Percentiles rank a stretch among this genome's conserved stretches.
Evolutionary conservation across 2,329 filamentous ascomycete genomes (phyloP).

Genomic region (Trichoderma citrinoviride): DNA sequence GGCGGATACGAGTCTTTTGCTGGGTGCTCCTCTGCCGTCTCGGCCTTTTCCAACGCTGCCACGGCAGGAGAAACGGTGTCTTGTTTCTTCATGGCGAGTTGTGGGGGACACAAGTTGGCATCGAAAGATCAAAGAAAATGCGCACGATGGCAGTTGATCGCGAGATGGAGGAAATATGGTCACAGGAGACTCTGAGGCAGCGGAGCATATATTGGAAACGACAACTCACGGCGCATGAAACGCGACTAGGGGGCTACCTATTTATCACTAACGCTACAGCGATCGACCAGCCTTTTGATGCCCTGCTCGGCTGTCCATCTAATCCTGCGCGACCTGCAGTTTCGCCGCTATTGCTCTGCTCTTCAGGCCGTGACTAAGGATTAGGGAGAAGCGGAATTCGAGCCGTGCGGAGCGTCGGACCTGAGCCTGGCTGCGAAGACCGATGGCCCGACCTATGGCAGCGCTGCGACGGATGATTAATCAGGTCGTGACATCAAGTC

Average conservation of each 20-base stretch:
- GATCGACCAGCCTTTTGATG: not conserved
- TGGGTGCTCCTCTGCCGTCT: conserved; percentile 25
- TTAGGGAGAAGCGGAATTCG: conserved; percentile 4
- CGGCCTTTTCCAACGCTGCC: conserved; percentile 30
- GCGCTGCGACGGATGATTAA: conserved; percentile 6
- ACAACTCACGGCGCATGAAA: conserved; percentile 8
- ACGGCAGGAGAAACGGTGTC: conserved; percentile 15
- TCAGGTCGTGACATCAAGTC: conserved; percentile 13
- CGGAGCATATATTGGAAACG: not conserved
- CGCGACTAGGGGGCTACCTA: not conserved
- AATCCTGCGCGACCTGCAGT: not conserved
- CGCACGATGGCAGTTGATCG: not conserved
- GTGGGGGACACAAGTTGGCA: not conserved
- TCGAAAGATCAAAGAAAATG: not conserved
- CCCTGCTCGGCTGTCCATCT: not conserved
- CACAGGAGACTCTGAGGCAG: not conserved
- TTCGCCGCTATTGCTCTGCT: not conserved
- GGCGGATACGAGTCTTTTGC: conserved; percentile 30
- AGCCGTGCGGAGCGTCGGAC: conserved; percentile 17
- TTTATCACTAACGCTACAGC: not conserved
- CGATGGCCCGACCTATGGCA: conserved; percentile 15
- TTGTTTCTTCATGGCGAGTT: not conserved
- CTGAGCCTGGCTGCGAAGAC: not conserved
- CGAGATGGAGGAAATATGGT: not conserved
- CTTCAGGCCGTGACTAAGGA: not conserved